Evolutionary conservation across 2,329 filamentous ascomycete species (phyloP), one percentile per base, ranked within the genome.

Genomic region (Samsoniella hepiali): DNA sequence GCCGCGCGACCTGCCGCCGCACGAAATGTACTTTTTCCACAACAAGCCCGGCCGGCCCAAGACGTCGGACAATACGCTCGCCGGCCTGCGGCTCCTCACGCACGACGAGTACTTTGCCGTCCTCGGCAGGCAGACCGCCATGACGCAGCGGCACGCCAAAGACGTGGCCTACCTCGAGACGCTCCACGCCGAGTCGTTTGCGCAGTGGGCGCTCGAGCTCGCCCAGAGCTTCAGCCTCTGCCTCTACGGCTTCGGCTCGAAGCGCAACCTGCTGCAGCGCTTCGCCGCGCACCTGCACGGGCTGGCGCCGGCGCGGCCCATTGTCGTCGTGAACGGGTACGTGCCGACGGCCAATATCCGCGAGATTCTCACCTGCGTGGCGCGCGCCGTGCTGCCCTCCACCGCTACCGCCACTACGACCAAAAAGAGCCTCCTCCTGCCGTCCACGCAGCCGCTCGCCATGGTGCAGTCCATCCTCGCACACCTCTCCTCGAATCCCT

Each of bases 1-100:
- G 3, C 91, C 94, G 22, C 84, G 87, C 59, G 86, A 97, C 69
- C 82, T 98, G 2, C 91, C 93, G 5, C 83, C 93, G 0, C 91
- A 97, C 72, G 95, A 98, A 74, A 85, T 90, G 68, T 99, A 96
- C 78, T 98, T 99, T 75, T 91, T 89, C 72, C 91, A 98, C 72
- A 97, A 96, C 73, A 88, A 91, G 55, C 88, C 91, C 0, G 93
- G 91, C 2, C 84, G 87, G 4, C 82, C 86, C 51, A 93, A 93
- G 75, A 97, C 94, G 0, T 97, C 93, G 1, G 90, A 91, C 72
- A 95, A 95, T 68, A 96, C 87, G 0, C 81, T 98, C 5, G 83
- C 89, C 0, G 87, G 89, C 5, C 79, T 96, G 40, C 81, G 86
- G 4, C 80, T 97, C 11, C 86, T 98, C 63, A 93, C 91, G 1